These are phyloP conservation scores for Fraxinus sp. DNA, from an alignment of 305 asterid genomes.

Conservation along the genomic window DNA sequence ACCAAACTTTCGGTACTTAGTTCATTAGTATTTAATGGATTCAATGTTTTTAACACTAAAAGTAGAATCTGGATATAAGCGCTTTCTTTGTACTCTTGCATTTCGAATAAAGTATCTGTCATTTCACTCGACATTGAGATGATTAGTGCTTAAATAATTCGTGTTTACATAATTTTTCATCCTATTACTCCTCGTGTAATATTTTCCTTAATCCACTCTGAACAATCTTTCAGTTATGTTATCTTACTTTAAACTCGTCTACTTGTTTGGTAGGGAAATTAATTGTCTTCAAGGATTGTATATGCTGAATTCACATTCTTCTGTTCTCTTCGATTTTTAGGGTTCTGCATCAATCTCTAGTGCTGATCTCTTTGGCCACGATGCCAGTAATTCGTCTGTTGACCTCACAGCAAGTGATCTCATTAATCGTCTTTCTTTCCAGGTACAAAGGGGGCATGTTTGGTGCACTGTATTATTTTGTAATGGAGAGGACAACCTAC, in stretches of 20 bases:
- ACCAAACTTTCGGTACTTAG: background rate
- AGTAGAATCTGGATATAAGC: too few relatives aligned
- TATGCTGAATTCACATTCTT: background rate
- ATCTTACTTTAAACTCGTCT: too few relatives aligned
- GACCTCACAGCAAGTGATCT: slow-evolving; percentile 79
- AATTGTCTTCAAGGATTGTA: background rate
- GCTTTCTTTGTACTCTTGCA: background rate
- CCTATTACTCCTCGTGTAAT: background rate
- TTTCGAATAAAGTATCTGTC: background rate
- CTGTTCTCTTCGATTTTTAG: slow-evolving; percentile 35
- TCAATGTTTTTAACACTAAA: too few relatives aligned
- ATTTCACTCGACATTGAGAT: background rate
- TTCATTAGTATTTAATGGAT: background rate
- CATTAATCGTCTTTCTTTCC: slow-evolving; percentile 85
- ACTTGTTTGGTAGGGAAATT: background rate
- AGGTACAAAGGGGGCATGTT: slow-evolving; percentile 43
- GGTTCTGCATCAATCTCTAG: slow-evolving; percentile 88
- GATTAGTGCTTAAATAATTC: background rate
- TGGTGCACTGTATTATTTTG: background rate
- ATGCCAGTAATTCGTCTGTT: slow-evolving; percentile 32
- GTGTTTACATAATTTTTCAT: background rate
- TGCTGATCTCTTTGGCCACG: slow-evolving; percentile 80
- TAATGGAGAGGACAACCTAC: background rate
- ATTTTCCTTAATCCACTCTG: background rate
- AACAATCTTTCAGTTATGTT: background rate